phyloP scores from a whole-genome alignment of 1,284 basidiomycete genomes.

The Ustilago shanxiensis region DNA sequence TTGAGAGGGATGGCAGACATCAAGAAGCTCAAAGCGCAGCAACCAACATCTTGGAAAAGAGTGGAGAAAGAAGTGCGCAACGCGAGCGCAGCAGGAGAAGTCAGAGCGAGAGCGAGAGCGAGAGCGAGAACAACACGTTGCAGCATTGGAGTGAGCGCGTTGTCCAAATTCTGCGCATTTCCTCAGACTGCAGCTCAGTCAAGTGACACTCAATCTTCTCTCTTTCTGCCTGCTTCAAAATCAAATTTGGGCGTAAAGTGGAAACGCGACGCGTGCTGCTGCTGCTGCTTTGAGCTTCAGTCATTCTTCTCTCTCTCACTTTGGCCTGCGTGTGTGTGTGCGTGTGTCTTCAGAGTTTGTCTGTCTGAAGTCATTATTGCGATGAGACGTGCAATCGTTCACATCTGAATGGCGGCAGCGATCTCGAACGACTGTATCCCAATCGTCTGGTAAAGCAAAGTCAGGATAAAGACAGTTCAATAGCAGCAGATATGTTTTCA shows the following conservation, averaged over 20 bases:
- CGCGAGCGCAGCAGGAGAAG: too few species aligned
- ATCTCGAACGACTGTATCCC: too few species aligned
- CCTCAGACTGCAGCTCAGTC: conserved; percentile 2
- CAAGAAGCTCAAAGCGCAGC: conserved; percentile 15
- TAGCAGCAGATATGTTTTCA: not conserved
- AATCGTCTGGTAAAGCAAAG: too few species aligned
- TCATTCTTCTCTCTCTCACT: too few species aligned
- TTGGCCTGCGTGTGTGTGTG: too few species aligned
- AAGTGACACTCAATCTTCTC: conserved; percentile 2
- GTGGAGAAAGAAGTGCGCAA: not conserved
- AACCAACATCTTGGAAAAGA: not conserved
- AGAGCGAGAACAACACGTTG: conserved; percentile 20
- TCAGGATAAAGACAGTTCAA: too few species aligned
- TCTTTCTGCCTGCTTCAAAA: not conserved
- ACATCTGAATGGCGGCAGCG: too few species aligned
- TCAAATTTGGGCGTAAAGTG: conserved; percentile 22
- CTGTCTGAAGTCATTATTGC: too few species aligned
- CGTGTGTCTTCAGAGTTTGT: too few species aligned
- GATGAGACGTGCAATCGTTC: too few species aligned
- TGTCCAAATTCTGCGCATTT: not conserved
- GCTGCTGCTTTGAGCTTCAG: not conserved
- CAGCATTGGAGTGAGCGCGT: not conserved
- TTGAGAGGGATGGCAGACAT: too few species aligned
- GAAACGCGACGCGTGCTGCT: conserved; percentile 30
- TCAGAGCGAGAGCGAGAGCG: too few species aligned